These are phyloP conservation scores for Trypanosoma cruzi DNA, from an alignment of 208 protist genomes.

Conservation along the genomic window DNA sequence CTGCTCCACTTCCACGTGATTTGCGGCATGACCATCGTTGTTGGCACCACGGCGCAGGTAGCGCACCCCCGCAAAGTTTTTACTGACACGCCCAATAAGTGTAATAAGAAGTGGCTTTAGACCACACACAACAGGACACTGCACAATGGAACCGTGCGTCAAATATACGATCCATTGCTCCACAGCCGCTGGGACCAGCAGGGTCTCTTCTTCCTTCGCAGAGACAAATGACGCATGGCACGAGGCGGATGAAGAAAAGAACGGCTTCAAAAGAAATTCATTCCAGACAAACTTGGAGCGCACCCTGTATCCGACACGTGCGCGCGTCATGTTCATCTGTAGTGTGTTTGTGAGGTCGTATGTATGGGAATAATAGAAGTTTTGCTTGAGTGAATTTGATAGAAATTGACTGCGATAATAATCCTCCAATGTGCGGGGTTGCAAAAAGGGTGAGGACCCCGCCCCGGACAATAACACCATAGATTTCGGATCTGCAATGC, in stretches of 20 bases:
- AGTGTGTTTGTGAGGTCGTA: slow-evolving; percentile 96
- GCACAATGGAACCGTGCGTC: slow-evolving; percentile 33
- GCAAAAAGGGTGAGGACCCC: slow-evolving; percentile 15
- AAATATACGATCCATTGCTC: slow-evolving; percentile 28
- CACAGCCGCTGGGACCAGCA: slow-evolving; percentile 1
- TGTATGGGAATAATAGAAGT: slow-evolving; percentile 96
- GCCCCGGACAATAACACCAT: background rate
- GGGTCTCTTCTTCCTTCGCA: background rate
- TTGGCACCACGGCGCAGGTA: slow-evolving; percentile 96
- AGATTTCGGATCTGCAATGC: background rate
- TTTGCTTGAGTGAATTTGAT: slow-evolving; percentile 48
- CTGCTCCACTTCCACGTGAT: slow-evolving; percentile 92
- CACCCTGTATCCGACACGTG: background rate
- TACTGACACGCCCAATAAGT: slow-evolving; percentile 93
- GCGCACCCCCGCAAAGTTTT: slow-evolving; percentile 93
- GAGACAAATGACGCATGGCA: background rate
- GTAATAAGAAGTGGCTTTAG: slow-evolving; percentile 52
- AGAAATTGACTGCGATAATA: slow-evolving; percentile 81
- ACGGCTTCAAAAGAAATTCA: slow-evolving; percentile 78
- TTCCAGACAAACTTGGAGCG: slow-evolving; percentile 87
- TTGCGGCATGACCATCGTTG: slow-evolving; percentile 79
- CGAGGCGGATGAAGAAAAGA: slow-evolving; percentile 15
- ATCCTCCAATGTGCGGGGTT: slow-evolving; percentile 37
- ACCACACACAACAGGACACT: slow-evolving; percentile 31
- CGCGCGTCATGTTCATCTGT: slow-evolving; percentile 92